Evolutionary conservation across 495 filamentous ascomycete genomes (phyloP), one percentile per base, ranked within the genome.

Genomic region (Hypoxylon lienhwacheense): DNA sequence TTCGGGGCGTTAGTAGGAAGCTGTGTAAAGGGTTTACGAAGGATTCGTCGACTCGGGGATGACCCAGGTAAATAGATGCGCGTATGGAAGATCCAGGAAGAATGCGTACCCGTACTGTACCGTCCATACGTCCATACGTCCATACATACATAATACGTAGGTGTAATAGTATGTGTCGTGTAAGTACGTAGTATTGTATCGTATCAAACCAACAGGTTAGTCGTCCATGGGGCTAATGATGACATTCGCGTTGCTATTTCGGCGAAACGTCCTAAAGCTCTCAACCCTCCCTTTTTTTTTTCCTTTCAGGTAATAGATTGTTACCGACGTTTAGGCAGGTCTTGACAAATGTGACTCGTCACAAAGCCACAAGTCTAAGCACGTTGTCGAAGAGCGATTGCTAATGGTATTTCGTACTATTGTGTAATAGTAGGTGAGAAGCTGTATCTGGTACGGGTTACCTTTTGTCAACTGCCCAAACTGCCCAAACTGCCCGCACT

Each of bases 231-330:
- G 24, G 24, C 5, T 35, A 22, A 39, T 3, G 8, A 20, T 41
- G 21, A 22, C 28, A 45, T 20, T 14, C 2, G n/a, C 15, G 32
- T 44, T 31, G 36, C 34, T 36, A 41, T 28, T 35, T 60, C 48
- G 55, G 48, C 14, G 25, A 4, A 59, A 33, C n/a, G 31, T 33
- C 7, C 36, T 53, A n/a, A n/a, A n/a, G n/a, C n/a, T n/a, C n/a
- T n/a, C n/a, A n/a, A n/a, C n/a, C n/a, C n/a, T n/a, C n/a, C n/a
- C n/a, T n/a, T n/a, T n/a, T n/a, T n/a, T n/a, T n/a, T n/a, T n/a
- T n/a, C 32, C 43, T 59, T 44, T 53, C 49, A 49, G 49, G 37
- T 59, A 53, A 49, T 49, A 12, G 37, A 22, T 45, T 59, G 55
- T 59, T 59, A 40, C 49, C 49, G 37, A 48, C 20, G 28, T 24